A percentile compares a stretch with the other conserved stretches of the same genome.
phyloP scores from a whole-genome alignment of 2,329 filamentous ascomycete species.

The Penicillium glabrum region DNA sequence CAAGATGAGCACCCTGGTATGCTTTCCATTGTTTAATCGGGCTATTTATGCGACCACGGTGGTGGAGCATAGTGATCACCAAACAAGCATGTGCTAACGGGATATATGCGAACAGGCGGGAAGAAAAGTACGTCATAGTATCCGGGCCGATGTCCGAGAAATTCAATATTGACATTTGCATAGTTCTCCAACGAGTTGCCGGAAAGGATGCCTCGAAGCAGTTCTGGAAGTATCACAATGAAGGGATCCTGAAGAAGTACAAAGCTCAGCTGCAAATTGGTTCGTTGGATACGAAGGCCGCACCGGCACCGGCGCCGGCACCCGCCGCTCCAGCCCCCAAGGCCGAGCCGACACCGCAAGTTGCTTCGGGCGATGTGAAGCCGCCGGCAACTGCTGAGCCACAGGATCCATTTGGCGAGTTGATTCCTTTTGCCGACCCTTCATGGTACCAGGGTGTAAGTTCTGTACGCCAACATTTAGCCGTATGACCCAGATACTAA shows the following conservation, averaged over 20 bases:
- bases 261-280: constrained; percentile 60
- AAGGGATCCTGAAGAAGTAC: constrained; percentile 63
- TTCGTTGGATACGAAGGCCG: constrained; percentile 79
- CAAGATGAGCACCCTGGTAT: constrained; percentile 73
- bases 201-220: constrained; percentile 69
- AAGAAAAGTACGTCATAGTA: constrained; percentile 61
- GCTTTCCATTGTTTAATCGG: constrained; percentile 5
- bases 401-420: constrained; percentile 78
- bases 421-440: constrained; percentile 90
- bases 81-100: constrained; percentile 18
- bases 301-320: constrained; percentile 51
- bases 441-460: constrained; percentile 91
- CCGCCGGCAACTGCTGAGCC: constrained; percentile 64
- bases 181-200: constrained; percentile 64
- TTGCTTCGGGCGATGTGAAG: constrained; percentile 46
- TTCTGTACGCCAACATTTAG: constrained; percentile 13
- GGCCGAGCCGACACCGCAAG: constrained; percentile 47
- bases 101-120: constrained; percentile 52
- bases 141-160: neutral
- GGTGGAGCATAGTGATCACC: neutral
- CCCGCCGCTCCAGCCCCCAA: constrained; percentile 38
- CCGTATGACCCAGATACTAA: constrained; percentile 6
- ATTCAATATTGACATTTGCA: constrained; percentile 19
- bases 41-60: neutral
- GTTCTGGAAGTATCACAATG: constrained; percentile 67